Percentiles rank a stretch among this genome's conserved stretches.
phyloP scores from a whole-genome alignment of 176 grass and related monocot genomes.

The Poa pratensis region DNA sequence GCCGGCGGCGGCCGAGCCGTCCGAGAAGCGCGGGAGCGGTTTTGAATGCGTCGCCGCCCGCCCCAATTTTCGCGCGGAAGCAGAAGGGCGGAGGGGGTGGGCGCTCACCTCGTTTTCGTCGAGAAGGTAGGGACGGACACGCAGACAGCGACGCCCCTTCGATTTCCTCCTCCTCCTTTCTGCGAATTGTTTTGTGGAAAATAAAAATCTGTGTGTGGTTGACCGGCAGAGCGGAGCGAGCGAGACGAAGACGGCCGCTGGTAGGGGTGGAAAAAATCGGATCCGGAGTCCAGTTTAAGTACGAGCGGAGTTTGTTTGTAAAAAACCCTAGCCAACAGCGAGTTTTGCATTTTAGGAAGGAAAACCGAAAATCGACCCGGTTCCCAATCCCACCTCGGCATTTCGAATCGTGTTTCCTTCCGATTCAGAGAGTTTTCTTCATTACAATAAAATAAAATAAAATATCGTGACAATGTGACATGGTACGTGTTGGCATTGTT shows the following conservation, averaged over 20 bases:
- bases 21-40: background rate
- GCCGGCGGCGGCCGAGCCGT: background rate
- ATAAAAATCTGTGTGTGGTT: background rate
- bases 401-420: no score
- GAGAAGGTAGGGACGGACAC: background rate
- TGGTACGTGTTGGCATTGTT: no score
- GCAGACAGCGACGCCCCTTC: background rate
- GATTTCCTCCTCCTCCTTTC: background rate
- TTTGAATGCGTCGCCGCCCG: slow-evolving; percentile 12
- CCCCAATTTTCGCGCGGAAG: slow-evolving; percentile 24
- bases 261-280: background rate
- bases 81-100: background rate
- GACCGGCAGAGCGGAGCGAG: background rate
- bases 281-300: background rate
- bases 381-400: background rate
- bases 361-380: background rate
- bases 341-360: slow-evolving; percentile 4
- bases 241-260: background rate
- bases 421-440: no score
- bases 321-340: slow-evolving; percentile 24
- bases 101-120: slow-evolving; percentile 35
- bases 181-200: background rate
- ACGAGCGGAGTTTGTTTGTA: background rate
- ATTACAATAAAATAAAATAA: no score
- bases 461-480: no score